Conservation (phyloP, 108 stramenopile species). For the Cyclotella cryptica region DNA sequence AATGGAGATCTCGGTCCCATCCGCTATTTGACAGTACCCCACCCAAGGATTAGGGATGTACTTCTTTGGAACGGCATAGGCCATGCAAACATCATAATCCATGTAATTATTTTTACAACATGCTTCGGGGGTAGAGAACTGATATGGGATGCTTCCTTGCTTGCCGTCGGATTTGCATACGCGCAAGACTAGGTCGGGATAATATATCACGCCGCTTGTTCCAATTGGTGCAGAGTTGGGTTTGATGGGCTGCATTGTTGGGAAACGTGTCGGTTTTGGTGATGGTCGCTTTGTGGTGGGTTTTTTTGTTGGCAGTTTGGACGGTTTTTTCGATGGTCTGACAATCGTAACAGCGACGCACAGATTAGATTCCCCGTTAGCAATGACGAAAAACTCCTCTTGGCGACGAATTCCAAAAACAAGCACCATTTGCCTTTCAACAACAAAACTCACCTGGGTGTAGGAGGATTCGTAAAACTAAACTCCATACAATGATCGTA, state of each 20-base stretch:
- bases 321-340: no score
- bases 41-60: not conserved
- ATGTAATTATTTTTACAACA: constrained; percentile 29
- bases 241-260: not conserved
- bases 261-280: not conserved
- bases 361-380: no score
- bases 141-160: constrained; percentile 22
- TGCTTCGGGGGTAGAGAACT: constrained; percentile 24
- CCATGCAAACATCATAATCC: constrained; percentile 35
- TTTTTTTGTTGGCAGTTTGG: constrained; percentile 11
- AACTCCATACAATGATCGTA: constrained; percentile 20
- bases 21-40: constrained; percentile 1
- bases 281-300: constrained; percentile 11
- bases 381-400: no score
- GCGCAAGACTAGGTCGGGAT: constrained; percentile 25
- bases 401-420: no score
- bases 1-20: not conserved
- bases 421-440: not conserved
- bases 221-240: not conserved
- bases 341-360: no score
- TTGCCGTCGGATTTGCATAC: constrained; percentile 46
- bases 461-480: constrained; percentile 11
- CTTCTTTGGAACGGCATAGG: constrained; percentile 1
- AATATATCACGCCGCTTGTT: constrained; percentile 4
- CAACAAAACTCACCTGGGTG: constrained; percentile 12